Evolutionary conservation across 768 basidiomycete species (phyloP).

Genomic region (Psilocybe azurescens): DNA sequence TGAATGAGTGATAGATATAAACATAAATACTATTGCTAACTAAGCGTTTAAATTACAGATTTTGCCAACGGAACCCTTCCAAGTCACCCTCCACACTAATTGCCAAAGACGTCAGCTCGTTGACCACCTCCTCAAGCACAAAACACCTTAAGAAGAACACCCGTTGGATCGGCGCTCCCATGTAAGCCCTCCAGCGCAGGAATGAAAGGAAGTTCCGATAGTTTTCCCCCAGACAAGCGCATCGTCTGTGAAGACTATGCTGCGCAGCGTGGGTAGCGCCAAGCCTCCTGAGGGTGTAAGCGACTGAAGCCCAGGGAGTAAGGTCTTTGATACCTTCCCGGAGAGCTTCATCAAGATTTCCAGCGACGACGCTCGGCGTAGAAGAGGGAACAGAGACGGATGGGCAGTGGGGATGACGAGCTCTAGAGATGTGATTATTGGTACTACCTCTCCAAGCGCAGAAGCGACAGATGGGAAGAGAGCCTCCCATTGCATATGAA

Average conservation of each 20-base stretch:
- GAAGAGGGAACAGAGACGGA: constrained; percentile 17
- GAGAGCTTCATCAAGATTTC: constrained; percentile 17
- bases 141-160: constrained; percentile 18
- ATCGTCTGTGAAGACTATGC: constrained; percentile 22
- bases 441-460: constrained; percentile 7
- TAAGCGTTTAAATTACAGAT: constrained; percentile 4
- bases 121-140: constrained; percentile 18
- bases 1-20: too few relatives aligned
- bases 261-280: constrained; percentile 14
- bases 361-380: constrained; percentile 13
- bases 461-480: constrained; percentile 15
- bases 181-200: constrained; percentile 17
- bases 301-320: constrained; percentile 13
- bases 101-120: constrained; percentile 13
- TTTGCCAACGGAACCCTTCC: constrained; percentile 21
- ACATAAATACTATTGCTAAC: too few relatives aligned
- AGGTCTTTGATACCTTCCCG: constrained; percentile 13
- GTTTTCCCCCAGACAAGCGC: constrained; percentile 18
- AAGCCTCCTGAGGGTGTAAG: constrained; percentile 3
- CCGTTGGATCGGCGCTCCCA: constrained; percentile 10
- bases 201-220: constrained; percentile 18
- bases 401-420: constrained; percentile 16
- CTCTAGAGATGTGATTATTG: constrained; percentile 18
- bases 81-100: constrained; percentile 13
- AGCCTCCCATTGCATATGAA: constrained; percentile 11